Conservation (phyloP, 1,284 basidiomycete genomes). For the Microstroma glucosiphilum region DNA sequence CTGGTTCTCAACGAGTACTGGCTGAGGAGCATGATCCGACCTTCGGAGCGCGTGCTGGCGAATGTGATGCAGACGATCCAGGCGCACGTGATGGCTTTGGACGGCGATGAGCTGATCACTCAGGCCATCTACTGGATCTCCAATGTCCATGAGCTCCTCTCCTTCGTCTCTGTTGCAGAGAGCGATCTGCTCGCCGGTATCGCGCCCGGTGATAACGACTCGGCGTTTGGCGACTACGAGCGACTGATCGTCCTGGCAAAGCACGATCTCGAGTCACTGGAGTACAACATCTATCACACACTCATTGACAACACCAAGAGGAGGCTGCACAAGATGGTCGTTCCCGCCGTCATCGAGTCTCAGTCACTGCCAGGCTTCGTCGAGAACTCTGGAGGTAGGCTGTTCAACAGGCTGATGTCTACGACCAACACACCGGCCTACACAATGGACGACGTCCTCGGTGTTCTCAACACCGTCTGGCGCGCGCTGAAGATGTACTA, state of each 20-base stretch:
- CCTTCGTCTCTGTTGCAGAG: slow-evolving; percentile 97
- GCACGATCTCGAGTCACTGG: slow-evolving; percentile 94
- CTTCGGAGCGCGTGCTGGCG: slow-evolving; percentile 95
- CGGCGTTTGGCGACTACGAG: slow-evolving; percentile 93
- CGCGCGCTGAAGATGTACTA: slow-evolving; percentile 98
- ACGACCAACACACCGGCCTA: slow-evolving; percentile 79
- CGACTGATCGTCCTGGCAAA: slow-evolving; percentile 93
- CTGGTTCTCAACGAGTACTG: slow-evolving; percentile 99
- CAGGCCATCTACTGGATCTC: slow-evolving; percentile 99
- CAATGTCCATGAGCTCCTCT: slow-evolving; percentile 99
- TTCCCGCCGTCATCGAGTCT: slow-evolving; percentile 93
- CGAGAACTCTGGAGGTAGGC: slow-evolving; percentile 81
- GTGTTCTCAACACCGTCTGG: slow-evolving; percentile 95
- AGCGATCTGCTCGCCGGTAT: slow-evolving; percentile 97
- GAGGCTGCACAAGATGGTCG: slow-evolving; percentile 92
- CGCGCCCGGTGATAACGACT: slow-evolving; percentile 80
- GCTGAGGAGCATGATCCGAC: slow-evolving; percentile 95
- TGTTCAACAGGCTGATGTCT: slow-evolving; percentile 81
- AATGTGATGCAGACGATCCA: slow-evolving; percentile 99
- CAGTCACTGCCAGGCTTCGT: slow-evolving; percentile 97
- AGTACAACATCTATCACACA: slow-evolving; percentile 99
- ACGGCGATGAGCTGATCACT: slow-evolving; percentile 86
- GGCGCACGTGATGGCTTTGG: slow-evolving; percentile 88
- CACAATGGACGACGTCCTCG: slow-evolving; percentile 97
- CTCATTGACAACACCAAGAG: slow-evolving; percentile 99